A percentile compares a stretch with the other conserved stretches of the same genome.
phyloP scores from a whole-genome alignment of 108 stramenopile genomes.

The Cyclotella cryptica region DNA sequence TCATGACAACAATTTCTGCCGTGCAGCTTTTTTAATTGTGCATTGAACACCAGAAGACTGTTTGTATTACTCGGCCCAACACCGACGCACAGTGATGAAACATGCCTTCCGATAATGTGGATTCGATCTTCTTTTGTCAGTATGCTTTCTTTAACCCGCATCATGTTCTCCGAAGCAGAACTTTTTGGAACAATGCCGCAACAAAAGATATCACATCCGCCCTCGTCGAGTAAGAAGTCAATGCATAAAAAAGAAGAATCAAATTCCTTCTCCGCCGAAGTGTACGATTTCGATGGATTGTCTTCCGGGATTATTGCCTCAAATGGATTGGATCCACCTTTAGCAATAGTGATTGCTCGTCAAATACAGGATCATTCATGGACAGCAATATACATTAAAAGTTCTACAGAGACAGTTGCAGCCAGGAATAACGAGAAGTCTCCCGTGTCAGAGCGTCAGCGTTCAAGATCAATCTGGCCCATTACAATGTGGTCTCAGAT shows the following conservation, averaged over 20 bases:
- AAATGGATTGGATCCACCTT: constrained; percentile 15
- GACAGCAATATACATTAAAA: constrained; percentile 39
- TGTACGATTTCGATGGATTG: constrained; percentile 20
- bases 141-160: constrained; percentile 4
- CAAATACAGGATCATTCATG: constrained; percentile 27
- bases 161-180: constrained; percentile 9
- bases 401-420: not conserved
- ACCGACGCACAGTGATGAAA: not conserved
- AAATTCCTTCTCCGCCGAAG: not conserved
- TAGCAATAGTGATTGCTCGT: constrained; percentile 35
- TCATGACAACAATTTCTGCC: not conserved
- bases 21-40: constrained; percentile 37
- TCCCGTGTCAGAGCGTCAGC: not conserved
- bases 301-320: constrained; percentile 21
- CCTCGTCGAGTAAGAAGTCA: constrained; percentile 12
- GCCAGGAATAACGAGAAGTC: not conserved
- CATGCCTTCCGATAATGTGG: constrained; percentile 40
- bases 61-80: constrained; percentile 22
- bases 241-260: constrained; percentile 11
- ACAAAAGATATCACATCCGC: not conserved
- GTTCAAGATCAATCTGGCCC: constrained; percentile 12
- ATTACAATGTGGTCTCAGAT: constrained; percentile 21
- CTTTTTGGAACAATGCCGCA: not conserved
- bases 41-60: constrained; percentile 32
- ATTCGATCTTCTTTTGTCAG: constrained; percentile 7